Evolutionary conservation across 345 rosid genomes (phyloP), one percentile per base, ranked within the genome.

Genomic region (Isatis tinctoria): DNA sequence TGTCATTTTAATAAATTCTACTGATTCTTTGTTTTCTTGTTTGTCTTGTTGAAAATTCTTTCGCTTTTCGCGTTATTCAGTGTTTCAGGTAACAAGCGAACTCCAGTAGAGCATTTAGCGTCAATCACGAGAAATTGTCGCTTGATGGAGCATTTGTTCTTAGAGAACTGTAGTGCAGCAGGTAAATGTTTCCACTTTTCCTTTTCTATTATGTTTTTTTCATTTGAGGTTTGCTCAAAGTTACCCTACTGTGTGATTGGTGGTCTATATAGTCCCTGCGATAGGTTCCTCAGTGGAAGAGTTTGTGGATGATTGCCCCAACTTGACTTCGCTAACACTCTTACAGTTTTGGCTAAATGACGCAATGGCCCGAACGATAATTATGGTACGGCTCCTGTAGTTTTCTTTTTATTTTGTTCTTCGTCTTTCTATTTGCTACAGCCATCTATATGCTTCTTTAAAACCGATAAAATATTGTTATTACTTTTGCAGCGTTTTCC

Each of bases 321-420:
- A 86, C 70, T 32, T 93, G 73, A 79, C 78, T 56, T 90, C 97
- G 71, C 66, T 93, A 74, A 81, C 92, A 2, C 93, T 93, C 59
- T 76, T 88, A 80, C 84, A 88, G 58, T 90, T 87, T 84, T 82
- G 85, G 85, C 80, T 93, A 64, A 88, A 81, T 59, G 98, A 90
- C 73, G 74, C 81, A 70, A 84, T 84, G 73, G 85, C 85, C 60
- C 85, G 83, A 60, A 69, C 70, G 43, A 85, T 85, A 65, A 79
- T 90, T 65, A 83, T 76, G 98, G 97, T 93, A 82, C 66, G 58
- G 44, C 39, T 26, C 35, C 27, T 69, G 7, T 11, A 18, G 4
- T 52, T 33, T 54, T 40, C 13, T 64, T 66, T 41, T 22, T 64
- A 24, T 32, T 18, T 44, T 22, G 1, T 22, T 76, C 70, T 72